Conservation (phyloP, 2,329 filamentous ascomycete species). For the Diaporthe australafricana region DNA sequence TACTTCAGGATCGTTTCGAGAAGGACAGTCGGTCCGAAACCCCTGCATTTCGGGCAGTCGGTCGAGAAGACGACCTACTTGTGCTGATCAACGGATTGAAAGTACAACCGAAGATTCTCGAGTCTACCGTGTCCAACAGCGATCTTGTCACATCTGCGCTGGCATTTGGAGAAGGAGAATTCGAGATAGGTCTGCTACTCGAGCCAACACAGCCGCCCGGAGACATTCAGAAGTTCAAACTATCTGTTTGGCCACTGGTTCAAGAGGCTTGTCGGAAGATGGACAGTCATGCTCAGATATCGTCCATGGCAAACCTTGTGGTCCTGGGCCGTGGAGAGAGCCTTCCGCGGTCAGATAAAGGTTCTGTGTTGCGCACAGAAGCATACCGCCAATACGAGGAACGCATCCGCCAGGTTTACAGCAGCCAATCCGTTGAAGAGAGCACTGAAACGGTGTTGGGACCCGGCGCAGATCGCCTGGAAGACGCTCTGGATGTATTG, state of each 20-base stretch:
- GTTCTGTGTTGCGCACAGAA: neutral
- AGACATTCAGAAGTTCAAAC: neutral
- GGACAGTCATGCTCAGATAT: constrained; percentile 5
- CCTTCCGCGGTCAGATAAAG: constrained; percentile 5
- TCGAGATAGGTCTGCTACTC: neutral
- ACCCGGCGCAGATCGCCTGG: neutral
- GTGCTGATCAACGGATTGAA: constrained; percentile 5
- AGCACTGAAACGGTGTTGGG: neutral
- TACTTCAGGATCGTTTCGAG: neutral
- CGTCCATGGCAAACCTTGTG: neutral
- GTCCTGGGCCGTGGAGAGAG: neutral
- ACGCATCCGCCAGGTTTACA: neutral
- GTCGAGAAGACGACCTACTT: neutral
- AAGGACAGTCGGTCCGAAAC: neutral
- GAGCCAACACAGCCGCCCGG: neutral
- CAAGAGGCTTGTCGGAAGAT: neutral
- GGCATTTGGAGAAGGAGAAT: neutral
- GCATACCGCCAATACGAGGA: neutral
- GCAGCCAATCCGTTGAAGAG: neutral
- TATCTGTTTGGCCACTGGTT: neutral
- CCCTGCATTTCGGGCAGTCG: neutral
- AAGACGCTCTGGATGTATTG: neutral
- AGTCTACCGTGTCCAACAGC: neutral
- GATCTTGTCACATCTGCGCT: neutral
- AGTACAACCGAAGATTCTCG: neutral